phyloP scores from a whole-genome alignment of 306 rosid species.

The Begonia masoniana region DNA sequence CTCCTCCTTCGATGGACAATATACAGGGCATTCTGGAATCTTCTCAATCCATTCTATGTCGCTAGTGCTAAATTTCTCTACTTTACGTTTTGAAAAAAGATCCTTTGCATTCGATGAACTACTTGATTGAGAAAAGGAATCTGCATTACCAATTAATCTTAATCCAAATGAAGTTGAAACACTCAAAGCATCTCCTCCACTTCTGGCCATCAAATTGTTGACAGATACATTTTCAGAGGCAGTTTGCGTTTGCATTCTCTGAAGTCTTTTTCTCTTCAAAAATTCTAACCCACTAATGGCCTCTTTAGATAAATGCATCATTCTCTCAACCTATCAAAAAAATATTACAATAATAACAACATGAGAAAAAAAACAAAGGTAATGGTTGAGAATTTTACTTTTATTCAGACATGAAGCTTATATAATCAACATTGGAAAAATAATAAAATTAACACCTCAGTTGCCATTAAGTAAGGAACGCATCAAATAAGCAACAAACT shows the following conservation, averaged over 20 bases:
- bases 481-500: too few relatives aligned
- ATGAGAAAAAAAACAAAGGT: neutral
- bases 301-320: constrained; percentile 58
- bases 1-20: constrained; percentile 81
- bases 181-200: constrained; percentile 91
- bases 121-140: constrained; percentile 12
- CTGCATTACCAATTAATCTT: constrained; percentile 43
- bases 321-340: constrained; percentile 68
- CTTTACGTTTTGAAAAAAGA: constrained; percentile 54
- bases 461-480: too few relatives aligned
- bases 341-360: neutral
- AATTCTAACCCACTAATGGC: constrained; percentile 62
- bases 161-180: constrained; percentile 55
- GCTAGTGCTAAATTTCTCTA: constrained; percentile 70
- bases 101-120: constrained; percentile 16
- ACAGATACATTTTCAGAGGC: constrained; percentile 25
- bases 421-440: too few relatives aligned
- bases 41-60: constrained; percentile 77
- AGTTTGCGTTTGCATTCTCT: constrained; percentile 38
- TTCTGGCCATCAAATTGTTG: constrained; percentile 55
- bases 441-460: too few relatives aligned
- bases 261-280: constrained; percentile 68
- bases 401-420: too few relatives aligned
- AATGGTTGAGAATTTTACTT: too few relatives aligned
- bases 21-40: constrained; percentile 85